phyloP scores from a whole-genome alignment of 2,329 filamentous ascomycete genomes.

The Didymellaceae sp. region DNA sequence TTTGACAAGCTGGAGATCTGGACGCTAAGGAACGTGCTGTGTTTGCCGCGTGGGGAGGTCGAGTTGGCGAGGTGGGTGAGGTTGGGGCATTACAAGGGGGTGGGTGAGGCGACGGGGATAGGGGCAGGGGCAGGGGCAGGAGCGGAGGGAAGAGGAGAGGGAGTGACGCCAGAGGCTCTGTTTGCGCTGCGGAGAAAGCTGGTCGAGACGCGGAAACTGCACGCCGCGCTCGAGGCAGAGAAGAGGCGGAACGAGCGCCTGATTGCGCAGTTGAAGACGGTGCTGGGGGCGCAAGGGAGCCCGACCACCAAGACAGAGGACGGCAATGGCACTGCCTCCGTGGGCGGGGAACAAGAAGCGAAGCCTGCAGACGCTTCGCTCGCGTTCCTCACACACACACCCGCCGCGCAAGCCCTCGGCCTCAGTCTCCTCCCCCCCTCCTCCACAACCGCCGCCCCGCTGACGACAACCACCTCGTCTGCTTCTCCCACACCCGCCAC shows the following conservation, averaged over 20 bases:
- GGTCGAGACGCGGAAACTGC: slow-evolving; percentile 78
- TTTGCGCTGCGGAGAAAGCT: slow-evolving; percentile 75
- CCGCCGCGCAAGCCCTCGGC: slow-evolving; percentile 55
- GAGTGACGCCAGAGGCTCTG: slow-evolving; percentile 66
- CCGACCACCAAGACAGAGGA: too few relatives aligned
- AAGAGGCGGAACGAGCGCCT: slow-evolving; percentile 74
- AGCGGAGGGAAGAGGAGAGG: not conserved
- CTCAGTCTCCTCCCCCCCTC: slow-evolving; percentile 52
- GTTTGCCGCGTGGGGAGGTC: slow-evolving; percentile 60
- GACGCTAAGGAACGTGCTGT: slow-evolving; percentile 76
- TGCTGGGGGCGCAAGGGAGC: too few relatives aligned
- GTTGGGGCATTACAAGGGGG: slow-evolving; percentile 82
- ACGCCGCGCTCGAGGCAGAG: slow-evolving; percentile 73
- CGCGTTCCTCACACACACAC: slow-evolving; percentile 63
- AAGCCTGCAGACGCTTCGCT: slow-evolving; percentile 47
- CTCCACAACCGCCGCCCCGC: not conserved
- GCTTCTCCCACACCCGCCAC: slow-evolving; percentile 44
- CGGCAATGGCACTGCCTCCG: too few relatives aligned
- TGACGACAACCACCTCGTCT: slow-evolving; percentile 24
- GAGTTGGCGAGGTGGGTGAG: slow-evolving; percentile 74
- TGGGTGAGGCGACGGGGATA: too few relatives aligned
- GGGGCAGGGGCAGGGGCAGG: not conserved
- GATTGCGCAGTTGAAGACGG: slow-evolving; percentile 67
- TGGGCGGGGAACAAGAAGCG: too few relatives aligned
- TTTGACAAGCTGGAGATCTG: slow-evolving; percentile 71